Evolutionary conservation across 139 green algal genomes (phyloP).

Genomic region (Zygnema cylindricum): DNA sequence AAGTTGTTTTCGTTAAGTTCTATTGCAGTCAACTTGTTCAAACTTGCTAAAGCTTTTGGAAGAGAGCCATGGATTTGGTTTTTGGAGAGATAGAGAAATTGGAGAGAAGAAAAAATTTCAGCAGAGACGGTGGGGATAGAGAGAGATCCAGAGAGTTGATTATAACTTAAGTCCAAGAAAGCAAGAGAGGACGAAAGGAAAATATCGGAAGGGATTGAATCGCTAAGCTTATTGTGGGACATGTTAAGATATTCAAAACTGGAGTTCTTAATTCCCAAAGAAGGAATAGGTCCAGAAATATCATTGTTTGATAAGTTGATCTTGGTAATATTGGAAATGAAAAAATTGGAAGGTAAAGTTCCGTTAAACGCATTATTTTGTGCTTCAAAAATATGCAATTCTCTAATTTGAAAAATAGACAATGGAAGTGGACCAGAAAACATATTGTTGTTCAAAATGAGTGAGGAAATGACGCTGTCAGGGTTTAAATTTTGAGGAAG

Average conservation of each 20-base stretch:
- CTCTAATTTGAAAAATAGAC: too few species aligned
- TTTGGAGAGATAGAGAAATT: not conserved
- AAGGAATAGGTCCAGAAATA: constrained; percentile 24
- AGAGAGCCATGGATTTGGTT: not conserved
- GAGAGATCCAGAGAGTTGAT: not conserved
- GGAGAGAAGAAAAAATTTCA: not conserved
- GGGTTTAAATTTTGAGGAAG: not conserved
- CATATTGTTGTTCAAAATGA: not conserved
- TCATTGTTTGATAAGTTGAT: constrained; percentile 23
- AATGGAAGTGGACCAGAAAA: not conserved
- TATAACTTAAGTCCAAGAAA: not conserved
- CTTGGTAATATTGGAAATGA: not conserved
- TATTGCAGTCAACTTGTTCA: not conserved
- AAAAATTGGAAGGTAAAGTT: not conserved
- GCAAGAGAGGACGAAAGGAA: not conserved
- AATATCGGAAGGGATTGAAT: not conserved
- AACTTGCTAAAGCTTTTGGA: not conserved
- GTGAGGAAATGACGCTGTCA: not conserved
- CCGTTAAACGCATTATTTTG: not conserved
- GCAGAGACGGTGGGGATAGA: not conserved
- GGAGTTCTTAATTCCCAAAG: not conserved
- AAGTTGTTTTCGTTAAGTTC: not conserved
- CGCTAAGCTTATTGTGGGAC: not conserved
- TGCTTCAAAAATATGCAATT: not conserved
- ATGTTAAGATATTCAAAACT: constrained; percentile 11